A percentile compares a stretch with the other conserved stretches of the same genome.
Conservation (phyloP, 2,329 filamentous ascomycete species). For the Nemania abortiva region DNA sequence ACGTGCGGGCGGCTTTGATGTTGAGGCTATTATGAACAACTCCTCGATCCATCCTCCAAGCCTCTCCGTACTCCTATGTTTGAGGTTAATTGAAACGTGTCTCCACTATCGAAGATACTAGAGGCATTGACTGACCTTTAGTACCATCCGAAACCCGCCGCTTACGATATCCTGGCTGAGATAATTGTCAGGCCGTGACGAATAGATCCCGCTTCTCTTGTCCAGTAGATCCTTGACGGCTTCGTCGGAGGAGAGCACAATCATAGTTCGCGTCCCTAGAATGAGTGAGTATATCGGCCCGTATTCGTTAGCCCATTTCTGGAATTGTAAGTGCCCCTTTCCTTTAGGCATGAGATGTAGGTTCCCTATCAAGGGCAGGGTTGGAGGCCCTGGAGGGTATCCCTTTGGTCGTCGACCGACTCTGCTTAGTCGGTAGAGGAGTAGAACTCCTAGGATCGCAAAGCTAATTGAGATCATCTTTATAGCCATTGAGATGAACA, state of each 20-base stretch:
- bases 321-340: constrained; percentile 60
- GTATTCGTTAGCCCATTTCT: constrained; percentile 66
- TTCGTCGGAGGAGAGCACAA: constrained; percentile 60
- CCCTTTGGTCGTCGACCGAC: constrained; percentile 48
- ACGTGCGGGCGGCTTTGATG: constrained; percentile 56
- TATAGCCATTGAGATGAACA: constrained; percentile 6
- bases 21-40: constrained; percentile 60
- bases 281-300: constrained; percentile 65
- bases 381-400: constrained; percentile 64
- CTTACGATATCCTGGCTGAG: constrained; percentile 56
- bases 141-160: constrained; percentile 38
- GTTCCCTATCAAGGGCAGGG: constrained; percentile 64
- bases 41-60: constrained; percentile 50
- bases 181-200: constrained; percentile 58
- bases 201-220: constrained; percentile 63
- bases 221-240: constrained; percentile 66
- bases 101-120: not conserved
- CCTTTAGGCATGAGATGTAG: constrained; percentile 61
- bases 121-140: constrained; percentile 35
- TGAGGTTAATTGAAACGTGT: not conserved
- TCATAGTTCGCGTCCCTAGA: constrained; percentile 60
- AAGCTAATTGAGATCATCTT: not conserved
- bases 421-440: constrained; percentile 35
- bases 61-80: constrained; percentile 45
- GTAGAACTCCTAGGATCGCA: not conserved